Evolutionary conservation across 1,284 basidiomycete species (phyloP), one percentile per base, ranked within the genome.

Genomic region (Porodaedalea pini): DNA sequence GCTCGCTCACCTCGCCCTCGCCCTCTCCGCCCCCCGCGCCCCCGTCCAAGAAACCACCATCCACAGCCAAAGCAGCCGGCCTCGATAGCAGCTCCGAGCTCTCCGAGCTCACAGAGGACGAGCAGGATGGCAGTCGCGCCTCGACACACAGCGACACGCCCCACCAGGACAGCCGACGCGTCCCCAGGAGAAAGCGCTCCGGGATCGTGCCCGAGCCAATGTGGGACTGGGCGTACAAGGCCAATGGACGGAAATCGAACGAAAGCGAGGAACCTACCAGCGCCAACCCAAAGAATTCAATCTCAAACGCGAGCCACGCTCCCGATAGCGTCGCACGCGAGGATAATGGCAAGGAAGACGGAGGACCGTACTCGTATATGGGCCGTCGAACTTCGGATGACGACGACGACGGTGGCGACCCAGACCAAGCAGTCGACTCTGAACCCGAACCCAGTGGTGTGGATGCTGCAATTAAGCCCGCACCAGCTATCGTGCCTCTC

Each of bases 51-150:
- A 64, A 41, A 58, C 60, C n/a, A 62, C 61, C 45, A 52, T 62
- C 53, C 54, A 36, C 59, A 47, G 13, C 54, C 17, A 49, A 58
- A 54, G 25, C 47, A 11, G 34, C 59, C 31, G 57, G 40, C 50
- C 77, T 85, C 64, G 81, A 82, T 71, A 80, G 78, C 63, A 84
- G 79, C 68, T 89, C 87, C 13, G 88, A 90, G 71, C 81, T 90
- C 61, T 89, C 87, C 52, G 87, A 89, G 69, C 81, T 90, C 68
- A 90, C 87, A 32, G 87, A 90, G 66, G 87, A 89, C 66, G 88
- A 90, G 64, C 80, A 85, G 17, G 61, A 61, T 25, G 56, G 40
- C 17, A 56, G 52, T 39, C 51, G 52, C 29, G 54, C 40, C 41
- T 58, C 57, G 4, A 54, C 59, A 1, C 50, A 54, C 15, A 61